phyloP scores from a whole-genome alignment of 2,329 filamentous ascomycete genomes.

The Mariannaea sp. region DNA sequence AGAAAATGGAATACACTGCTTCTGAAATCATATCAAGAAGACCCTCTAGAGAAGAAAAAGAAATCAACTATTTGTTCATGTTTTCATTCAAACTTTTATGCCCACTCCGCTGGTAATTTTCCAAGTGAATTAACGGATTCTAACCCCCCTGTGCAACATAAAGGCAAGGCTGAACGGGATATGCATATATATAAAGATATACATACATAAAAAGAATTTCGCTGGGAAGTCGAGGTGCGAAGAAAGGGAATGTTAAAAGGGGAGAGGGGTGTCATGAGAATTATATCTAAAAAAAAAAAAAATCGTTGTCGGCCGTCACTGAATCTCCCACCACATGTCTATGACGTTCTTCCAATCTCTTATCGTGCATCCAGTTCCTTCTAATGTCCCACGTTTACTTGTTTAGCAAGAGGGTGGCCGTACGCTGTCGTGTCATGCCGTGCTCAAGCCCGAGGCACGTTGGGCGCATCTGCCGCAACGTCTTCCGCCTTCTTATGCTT shows the following conservation, averaged over 20 bases:
- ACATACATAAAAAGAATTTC: neutral
- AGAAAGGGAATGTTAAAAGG: conserved; percentile 1
- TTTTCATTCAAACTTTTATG: conserved; percentile 1
- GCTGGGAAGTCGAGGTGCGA: conserved; percentile 6
- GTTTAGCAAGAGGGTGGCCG: neutral
- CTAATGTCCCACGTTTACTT: neutral
- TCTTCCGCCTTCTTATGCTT: conserved; percentile 44
- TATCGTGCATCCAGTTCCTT: conserved; percentile 9
- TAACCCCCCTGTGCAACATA: neutral
- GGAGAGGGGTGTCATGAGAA: conserved; percentile 32
- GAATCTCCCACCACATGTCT: conserved; percentile 25
- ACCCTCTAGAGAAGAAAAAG: conserved; percentile 15
- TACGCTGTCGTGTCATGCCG: neutral
- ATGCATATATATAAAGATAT: neutral
- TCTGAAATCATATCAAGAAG: conserved; percentile 16
- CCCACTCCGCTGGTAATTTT: neutral
- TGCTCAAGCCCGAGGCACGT: conserved; percentile 23
- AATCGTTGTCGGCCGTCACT: conserved; percentile 32
- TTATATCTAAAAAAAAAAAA: conserved; percentile 39
- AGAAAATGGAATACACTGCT: conserved; percentile 19
- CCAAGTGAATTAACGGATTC: too few species aligned
- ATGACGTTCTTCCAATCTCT: conserved; percentile 13
- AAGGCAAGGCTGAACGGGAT: neutral
- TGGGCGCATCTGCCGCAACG: conserved; percentile 35
- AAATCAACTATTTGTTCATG: conserved; percentile 4